Evolutionary conservation across 2,329 filamentous ascomycete species (phyloP), one percentile per base, ranked within the genome.

Genomic region (Paecilomyces sp.): DNA sequence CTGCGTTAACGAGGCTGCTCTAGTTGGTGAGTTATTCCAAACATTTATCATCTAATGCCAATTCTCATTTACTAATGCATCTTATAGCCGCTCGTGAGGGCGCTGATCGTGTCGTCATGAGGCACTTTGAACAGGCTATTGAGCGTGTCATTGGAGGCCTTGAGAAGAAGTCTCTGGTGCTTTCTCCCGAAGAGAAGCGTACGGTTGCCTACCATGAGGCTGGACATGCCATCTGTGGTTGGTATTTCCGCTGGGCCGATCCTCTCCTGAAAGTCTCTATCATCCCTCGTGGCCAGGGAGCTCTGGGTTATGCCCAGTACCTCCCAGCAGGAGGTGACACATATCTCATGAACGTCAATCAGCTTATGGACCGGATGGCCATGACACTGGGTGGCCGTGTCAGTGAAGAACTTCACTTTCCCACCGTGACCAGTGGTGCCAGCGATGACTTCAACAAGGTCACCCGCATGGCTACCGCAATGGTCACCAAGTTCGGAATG

Each of bases 401-500:
- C 25, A 94, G 89, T 22, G 94, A 99, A 78, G 94, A 99, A 76
- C 80, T 99, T 7, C 93, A 99, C 78, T 99, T 99, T 77, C 88
- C 94, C 34, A 96, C 92, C 0, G 94, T 99, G 22, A 99, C 94
- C 1, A 94, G 90, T 54, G 94, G 94, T 60, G 94, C 93, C 22
- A 92, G 88, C 58, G 94, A 97, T 74, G 94, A 99, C 74, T 99
- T 99, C 84, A 93, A 94, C 78, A 99, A 99, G 79, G 94, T 97
- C 50, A 97, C 94, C 2, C 85, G 88, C 59, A 93, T 97, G 89
- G 95, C 94, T 3, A 95, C 90, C 18, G 88, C 90, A 63, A 99
- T 99, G 94, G 94, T 99, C 31, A 99, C 93, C n/a, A 91, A 96
- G 75, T 99, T 92, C 88, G 94, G 94, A 66, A 99, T 99, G 94